Evolutionary conservation across 495 filamentous ascomycete genomes (phyloP).

Genomic region (Chaetomium tenue): DNA sequence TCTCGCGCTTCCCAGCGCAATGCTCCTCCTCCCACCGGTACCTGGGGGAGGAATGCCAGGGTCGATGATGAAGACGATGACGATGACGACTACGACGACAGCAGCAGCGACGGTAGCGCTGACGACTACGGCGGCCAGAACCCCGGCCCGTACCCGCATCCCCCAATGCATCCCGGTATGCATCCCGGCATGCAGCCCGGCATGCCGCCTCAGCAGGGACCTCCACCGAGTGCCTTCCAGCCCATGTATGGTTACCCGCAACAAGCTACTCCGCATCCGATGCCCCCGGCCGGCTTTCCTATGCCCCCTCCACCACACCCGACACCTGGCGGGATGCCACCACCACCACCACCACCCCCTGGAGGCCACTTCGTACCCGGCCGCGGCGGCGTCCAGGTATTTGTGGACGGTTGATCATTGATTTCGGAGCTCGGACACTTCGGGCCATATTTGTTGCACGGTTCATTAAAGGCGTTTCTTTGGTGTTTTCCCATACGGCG

Average conservation of each 20-base stretch:
- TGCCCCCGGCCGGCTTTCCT: background rate
- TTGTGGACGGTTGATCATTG: constrained; percentile 6
- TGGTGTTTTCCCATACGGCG: background rate
- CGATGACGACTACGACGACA: constrained; percentile 17
- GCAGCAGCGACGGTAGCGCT: constrained; percentile 19
- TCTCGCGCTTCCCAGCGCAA: constrained; percentile 9
- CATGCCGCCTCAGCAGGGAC: constrained; percentile 5
- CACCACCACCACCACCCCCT: constrained; percentile 1
- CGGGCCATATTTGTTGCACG: background rate
- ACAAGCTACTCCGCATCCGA: constrained; percentile 4
- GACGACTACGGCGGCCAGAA: constrained; percentile 7
- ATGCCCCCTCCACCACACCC: constrained; percentile 18
- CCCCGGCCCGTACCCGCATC: constrained; percentile 3
- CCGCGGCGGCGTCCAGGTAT: constrained; percentile 18
- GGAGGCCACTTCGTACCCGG: constrained; percentile 16
- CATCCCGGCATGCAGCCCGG: constrained; percentile 18
- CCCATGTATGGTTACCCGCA: constrained; percentile 14
- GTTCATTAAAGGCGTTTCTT: constrained; percentile 11
- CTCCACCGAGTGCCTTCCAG: constrained; percentile 24
- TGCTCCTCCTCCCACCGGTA: constrained; percentile 7
- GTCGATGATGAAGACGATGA: constrained; percentile 24
- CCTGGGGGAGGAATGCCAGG: constrained; percentile 6
- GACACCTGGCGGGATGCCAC: background rate
- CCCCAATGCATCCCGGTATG: background rate
- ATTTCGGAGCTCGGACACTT: too few species aligned